Evolutionary conservation across 345 rosid species (phyloP).

Genomic region (Pugionium cornutum): DNA sequence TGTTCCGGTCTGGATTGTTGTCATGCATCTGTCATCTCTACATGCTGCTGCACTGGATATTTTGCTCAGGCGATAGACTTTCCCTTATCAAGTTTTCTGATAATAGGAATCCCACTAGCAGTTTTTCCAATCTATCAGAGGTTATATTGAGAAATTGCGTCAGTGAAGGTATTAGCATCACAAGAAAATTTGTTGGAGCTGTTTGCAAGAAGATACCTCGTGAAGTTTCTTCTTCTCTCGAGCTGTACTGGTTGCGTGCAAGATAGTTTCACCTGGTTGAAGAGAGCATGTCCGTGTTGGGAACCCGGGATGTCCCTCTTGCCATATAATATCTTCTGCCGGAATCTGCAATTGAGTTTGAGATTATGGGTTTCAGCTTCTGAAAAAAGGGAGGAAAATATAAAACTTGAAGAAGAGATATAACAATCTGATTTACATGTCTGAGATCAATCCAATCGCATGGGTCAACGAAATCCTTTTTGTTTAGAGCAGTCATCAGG

Average conservation of each 20-base stretch:
- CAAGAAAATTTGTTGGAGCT: slow-evolving; percentile 22
- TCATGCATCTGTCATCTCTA: slow-evolving; percentile 17
- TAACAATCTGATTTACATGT: slow-evolving; percentile 31
- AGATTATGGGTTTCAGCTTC: slow-evolving; percentile 30
- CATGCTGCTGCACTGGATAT: slow-evolving; percentile 14
- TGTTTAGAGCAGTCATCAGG: neutral
- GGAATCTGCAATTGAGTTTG: slow-evolving; percentile 51
- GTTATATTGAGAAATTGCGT: slow-evolving; percentile 10
- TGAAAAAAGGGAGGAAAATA: neutral
- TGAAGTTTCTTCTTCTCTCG: neutral
- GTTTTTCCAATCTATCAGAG: slow-evolving; percentile 25
- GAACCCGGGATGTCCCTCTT: slow-evolving; percentile 47
- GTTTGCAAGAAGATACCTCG: slow-evolving; percentile 29
- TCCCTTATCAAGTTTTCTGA: slow-evolving; percentile 24
- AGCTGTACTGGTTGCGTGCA: slow-evolving; percentile 25
- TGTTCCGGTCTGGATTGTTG: slow-evolving; percentile 21
- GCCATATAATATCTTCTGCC: slow-evolving; percentile 64
- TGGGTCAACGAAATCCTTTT: neutral
- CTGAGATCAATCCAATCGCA: slow-evolving; percentile 37
- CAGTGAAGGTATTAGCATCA: slow-evolving; percentile 12
- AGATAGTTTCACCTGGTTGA: slow-evolving; percentile 35
- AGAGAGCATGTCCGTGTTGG: slow-evolving; percentile 1
- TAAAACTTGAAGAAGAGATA: slow-evolving; percentile 6
- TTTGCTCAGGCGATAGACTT: neutral
- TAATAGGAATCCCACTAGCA: slow-evolving; percentile 31